phyloP scores from a whole-genome alignment of 345 rosid species.

The Pistacia vera region DNA sequence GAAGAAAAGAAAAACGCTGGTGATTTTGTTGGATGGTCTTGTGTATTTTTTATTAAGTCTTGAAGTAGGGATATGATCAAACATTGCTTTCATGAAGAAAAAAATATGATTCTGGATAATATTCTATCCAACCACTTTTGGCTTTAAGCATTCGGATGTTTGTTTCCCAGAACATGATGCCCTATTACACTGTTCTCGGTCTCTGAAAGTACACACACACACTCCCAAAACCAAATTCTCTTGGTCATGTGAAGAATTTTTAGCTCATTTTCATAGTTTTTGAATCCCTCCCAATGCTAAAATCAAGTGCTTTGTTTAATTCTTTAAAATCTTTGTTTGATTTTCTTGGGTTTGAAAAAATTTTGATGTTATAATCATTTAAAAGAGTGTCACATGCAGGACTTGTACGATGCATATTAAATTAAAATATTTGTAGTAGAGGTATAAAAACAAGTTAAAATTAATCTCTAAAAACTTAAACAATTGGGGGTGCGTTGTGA shows the following conservation, averaged over 20 bases:
- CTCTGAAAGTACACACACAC: conserved; percentile 6
- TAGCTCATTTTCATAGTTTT: neutral
- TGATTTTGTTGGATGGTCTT: neutral
- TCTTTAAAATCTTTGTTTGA: neutral
- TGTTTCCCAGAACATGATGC: conserved; percentile 4
- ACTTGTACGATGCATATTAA: too few species aligned
- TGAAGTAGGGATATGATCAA: neutral
- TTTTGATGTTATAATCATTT: neutral
- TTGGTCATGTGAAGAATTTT: conserved; percentile 2
- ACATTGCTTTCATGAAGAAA: neutral
- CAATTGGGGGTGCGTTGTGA: too few species aligned
- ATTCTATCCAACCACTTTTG: conserved; percentile 20
- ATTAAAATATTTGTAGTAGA: too few species aligned
- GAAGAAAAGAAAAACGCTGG: neutral
- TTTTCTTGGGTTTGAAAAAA: neutral
- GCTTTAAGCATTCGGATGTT: conserved; percentile 19
- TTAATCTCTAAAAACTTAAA: too few species aligned
- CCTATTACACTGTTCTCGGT: neutral
- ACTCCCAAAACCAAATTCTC: conserved; percentile 8
- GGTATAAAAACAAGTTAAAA: too few species aligned
- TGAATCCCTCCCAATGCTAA: neutral
- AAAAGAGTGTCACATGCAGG: too few species aligned
- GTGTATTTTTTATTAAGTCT: neutral
- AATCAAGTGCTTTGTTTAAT: neutral
- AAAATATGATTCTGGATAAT: neutral